Evolutionary conservation across 1,284 basidiomycete genomes (phyloP).

Genomic region (Pseudozyma pruni): DNA sequence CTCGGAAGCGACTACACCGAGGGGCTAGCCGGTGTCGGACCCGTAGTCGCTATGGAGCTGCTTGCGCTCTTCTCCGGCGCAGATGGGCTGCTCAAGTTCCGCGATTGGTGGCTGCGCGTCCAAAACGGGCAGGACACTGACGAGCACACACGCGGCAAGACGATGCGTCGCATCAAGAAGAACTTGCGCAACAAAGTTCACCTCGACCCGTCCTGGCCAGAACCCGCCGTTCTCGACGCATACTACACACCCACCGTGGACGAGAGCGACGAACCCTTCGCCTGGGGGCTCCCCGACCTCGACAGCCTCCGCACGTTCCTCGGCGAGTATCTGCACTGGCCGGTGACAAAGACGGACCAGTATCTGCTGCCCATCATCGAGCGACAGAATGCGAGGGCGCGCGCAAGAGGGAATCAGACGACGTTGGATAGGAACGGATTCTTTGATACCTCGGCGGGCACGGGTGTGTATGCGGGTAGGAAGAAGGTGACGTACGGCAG

Average conservation of each 20-base stretch:
- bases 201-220: constrained; percentile 85
- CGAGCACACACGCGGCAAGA: constrained; percentile 73
- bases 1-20: constrained; percentile 97
- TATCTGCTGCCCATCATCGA: constrained; percentile 92
- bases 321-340: constrained; percentile 86
- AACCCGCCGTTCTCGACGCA: constrained; percentile 83
- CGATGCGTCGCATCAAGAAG: constrained; percentile 63
- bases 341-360: constrained; percentile 86
- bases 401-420: constrained; percentile 70
- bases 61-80: constrained; percentile 67
- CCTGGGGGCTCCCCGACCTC: constrained; percentile 95
- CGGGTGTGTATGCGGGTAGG: constrained; percentile 77
- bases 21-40: constrained; percentile 93
- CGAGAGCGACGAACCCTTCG: constrained; percentile 90
- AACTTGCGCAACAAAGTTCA: constrained; percentile 74
- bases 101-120: constrained; percentile 94
- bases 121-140: constrained; percentile 83
- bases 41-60: constrained; percentile 91
- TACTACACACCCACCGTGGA: constrained; percentile 92
- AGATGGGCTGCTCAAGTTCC: constrained; percentile 84
- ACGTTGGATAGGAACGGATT: constrained; percentile 71
- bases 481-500: constrained; percentile 82
- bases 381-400: constrained; percentile 68
- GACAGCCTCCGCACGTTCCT: constrained; percentile 79
- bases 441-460: constrained; percentile 71